Evolutionary conservation across 768 basidiomycete species (phyloP), one percentile per base, ranked within the genome.

Genomic region (Tylopilus intermedius): DNA sequence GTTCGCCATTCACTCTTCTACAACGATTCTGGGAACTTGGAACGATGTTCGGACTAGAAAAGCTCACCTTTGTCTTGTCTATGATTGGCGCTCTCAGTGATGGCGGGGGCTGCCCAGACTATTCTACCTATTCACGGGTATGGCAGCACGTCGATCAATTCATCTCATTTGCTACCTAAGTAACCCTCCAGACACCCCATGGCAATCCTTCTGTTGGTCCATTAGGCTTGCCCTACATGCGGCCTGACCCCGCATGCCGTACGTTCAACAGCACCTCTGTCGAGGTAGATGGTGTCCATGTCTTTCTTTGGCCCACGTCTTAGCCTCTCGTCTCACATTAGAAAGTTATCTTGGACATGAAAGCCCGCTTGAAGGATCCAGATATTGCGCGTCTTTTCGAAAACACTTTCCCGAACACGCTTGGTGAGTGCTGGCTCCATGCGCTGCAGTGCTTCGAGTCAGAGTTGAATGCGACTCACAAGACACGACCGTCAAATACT

Each of bases 401-500:
- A 66, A 90, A 90, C 56, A 84, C 88, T 1, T 88, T 89, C 62
- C 88, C 88, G 3, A 88, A 88, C 59, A 90, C 88, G 0, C 76
- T 90, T 42, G 88, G 86, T 86, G 58, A 53, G 74, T 63, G 29
- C 8, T 30, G 11, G 50, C 37, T 45, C 29, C 38, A 33, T 2
- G 38, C 22, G 7, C 32, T 22, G 26, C 40, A 10, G 21, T 21
- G 7, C 30, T 30, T 30, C 3, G 13, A 9, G 6, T 26, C 22
- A 37, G 29, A 39, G 13, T 18, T 50, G 22, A 48, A 47, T 24
- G 15, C 45, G 15, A 38, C 46, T 49, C 32, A 18, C 47, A 53
- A 88, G 88, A 90, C 61, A 90, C 88, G 3, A 89, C 88, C 8
- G 83, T 91, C 52, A 83, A 79, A 64, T 91, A 88, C 62, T 89